Base-by-base conservation (phyloP, 805 yeast species). In the Yamadazyma insecticola region DNA sequence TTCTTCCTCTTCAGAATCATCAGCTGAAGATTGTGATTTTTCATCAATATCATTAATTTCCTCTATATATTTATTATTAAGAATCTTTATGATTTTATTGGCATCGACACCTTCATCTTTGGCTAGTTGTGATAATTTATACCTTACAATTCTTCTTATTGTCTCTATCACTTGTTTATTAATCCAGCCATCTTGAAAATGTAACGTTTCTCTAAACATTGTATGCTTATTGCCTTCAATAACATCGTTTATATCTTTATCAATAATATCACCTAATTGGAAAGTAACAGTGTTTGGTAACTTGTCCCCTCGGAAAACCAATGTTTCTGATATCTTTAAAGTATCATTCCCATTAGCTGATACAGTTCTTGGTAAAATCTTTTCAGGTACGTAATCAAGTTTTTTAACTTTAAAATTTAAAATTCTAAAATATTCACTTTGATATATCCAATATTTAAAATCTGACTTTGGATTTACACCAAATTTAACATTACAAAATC, bases 161-260 rank as follows among this genome's bases (percentile, higher is more conserved):
- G 78, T 76, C 16, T 72, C 70, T 47, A 87, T 65, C 3, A 79
- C 75, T 25, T 75, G 67, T 39, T 70, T 72, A 32, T 70, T 70
- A 38, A 75, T 72, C 97, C 97, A 90, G 1, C 97, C 97, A 33
- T 80, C 82, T 28, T 72, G 72, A 36, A 72, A 74, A 37, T 76
- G 78, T 13, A 54, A 38, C 11, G 21, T 13, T 10, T 50, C 53
- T 24, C 56, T 30, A 24, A 47, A 45, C 14, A 76, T 70, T 57
- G 12, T 68, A 55, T 8, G 50, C 40, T 41, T 46, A 12, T 55
- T 49, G 8, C 44, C 44, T 6, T 55, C 51, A 4, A 84, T 46
- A 10, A 80, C 44, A 3, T 51, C 49, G 9, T 47, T 45, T 7
- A 89, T 63, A 41, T 78, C 80, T 7, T 76, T 73, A 47, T 86